Base-by-base conservation (phyloP, 2,329 filamentous ascomycete genomes). In the Cladosporium sp. region DNA sequence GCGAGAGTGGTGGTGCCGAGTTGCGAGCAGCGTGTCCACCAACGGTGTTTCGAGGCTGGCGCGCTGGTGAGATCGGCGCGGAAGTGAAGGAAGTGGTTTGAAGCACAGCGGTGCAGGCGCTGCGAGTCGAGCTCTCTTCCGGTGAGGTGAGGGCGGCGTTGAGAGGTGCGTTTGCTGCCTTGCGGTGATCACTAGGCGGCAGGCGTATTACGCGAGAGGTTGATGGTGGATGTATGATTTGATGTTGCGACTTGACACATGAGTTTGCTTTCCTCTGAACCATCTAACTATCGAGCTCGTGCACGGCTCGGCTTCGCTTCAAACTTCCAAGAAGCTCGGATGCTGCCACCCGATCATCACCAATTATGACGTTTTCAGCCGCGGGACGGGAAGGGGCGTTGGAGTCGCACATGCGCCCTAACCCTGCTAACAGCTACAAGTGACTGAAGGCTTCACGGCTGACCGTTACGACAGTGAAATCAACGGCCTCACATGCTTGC, bases 21-120 rank as follows among this genome's bases (percentile, higher is more conserved):
- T 26, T 54, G 26, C 8, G 23, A 32, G 34, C 48, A 32, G 60
- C 25, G 25, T 56, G 30, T 28, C 5, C 51, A 54, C 51, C n/a
- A 13, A 13, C 46, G 32, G 25, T 54, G 14, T 26, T 46, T 21
- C 26, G n/a, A 36, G n/a, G 43, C 36, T 23, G 43, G 56, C 56
- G 56, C 56, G 21, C n/a, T 51, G 58, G 43, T 60, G 43, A 28
- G 16, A 61, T 39, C 1, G 21, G 28, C 16, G 60, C 58, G 28
- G 60, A 21, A 63, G 60, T 63, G 49, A 56, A 46, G 36, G 60
- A 63, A 63, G 48, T 21, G n/a, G 49, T 63, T 49, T 63, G 49
- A 63, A 63, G 34, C 60, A n/a, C 60, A 63, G 60, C 60, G 48
- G 60, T 63, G 59, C 59, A 63, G 59, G 59, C 48, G 59, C 59